A percentile compares a stretch with the other conserved stretches of the same genome.
Conservation (phyloP, 2,329 filamentous ascomycete species). For the Pseudopithomyces maydicus region DNA sequence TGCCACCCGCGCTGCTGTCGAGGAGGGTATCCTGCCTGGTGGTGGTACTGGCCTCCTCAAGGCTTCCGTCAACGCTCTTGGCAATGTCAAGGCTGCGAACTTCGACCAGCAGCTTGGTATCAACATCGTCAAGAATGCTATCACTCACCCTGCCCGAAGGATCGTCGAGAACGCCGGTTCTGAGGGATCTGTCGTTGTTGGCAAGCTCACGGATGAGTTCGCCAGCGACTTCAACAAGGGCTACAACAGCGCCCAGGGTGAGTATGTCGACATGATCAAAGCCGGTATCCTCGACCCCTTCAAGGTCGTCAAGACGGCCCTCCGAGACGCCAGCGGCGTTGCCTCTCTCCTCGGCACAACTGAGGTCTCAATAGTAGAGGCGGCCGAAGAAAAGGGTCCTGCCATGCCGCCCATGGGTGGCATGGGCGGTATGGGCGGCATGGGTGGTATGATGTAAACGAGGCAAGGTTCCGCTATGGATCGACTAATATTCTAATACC, state of each 20-base stretch:
- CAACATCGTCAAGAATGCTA: slow-evolving; percentile 96
- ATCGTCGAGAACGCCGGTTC: slow-evolving; percentile 98
- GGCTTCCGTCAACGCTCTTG: slow-evolving; percentile 87
- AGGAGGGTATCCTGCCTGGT: slow-evolving; percentile 98
- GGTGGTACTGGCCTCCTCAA: slow-evolving; percentile 98
- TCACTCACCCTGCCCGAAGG: slow-evolving; percentile 89
- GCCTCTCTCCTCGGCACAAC: slow-evolving; percentile 96
- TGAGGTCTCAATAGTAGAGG: slow-evolving; percentile 97
- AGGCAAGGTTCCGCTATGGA: slow-evolving; percentile 10
- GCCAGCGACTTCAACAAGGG: slow-evolving; percentile 96
- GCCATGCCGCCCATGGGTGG: slow-evolving; percentile 55
- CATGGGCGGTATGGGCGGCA: slow-evolving; percentile 64
- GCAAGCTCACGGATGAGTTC: slow-evolving; percentile 96
- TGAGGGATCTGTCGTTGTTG: slow-evolving; percentile 94
- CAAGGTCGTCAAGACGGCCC: slow-evolving; percentile 97
- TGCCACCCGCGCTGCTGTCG: slow-evolving; percentile 95
- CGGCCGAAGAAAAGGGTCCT: slow-evolving; percentile 84
- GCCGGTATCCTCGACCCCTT: slow-evolving; percentile 98
- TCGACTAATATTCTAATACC: slow-evolving; percentile 36
- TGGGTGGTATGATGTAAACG: slow-evolving; percentile 63
- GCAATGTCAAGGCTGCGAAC: slow-evolving; percentile 84
- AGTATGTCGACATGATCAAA: slow-evolving; percentile 98
- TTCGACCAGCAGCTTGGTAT: slow-evolving; percentile 99
- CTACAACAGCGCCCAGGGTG: slow-evolving; percentile 93
- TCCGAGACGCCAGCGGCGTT: slow-evolving; percentile 93